Percentiles rank a stretch among this genome's conserved stretches.
Conservation (phyloP, 208 protist species). For the Leishmania turanica region DNA sequence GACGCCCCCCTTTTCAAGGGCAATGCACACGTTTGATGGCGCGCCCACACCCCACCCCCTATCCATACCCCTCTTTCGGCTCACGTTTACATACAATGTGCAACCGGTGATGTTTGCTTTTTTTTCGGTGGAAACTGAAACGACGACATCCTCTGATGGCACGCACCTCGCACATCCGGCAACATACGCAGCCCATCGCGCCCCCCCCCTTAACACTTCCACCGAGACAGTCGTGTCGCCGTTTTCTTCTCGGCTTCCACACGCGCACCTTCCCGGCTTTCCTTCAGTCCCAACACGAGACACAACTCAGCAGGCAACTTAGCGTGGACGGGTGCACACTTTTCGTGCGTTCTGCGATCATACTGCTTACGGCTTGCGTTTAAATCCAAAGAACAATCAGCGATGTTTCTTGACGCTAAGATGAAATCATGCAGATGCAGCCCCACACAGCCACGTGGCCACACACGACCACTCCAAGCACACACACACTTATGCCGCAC, state of each 20-base stretch:
- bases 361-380: constrained; percentile 25
- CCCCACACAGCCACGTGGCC: neutral
- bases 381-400: constrained; percentile 7
- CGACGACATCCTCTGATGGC: neutral
- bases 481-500: neutral
- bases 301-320: neutral
- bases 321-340: neutral
- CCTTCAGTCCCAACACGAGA: neutral
- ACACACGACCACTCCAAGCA: constrained; percentile 3
- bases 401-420: constrained; percentile 15
- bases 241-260: neutral
- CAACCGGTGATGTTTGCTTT: constrained; percentile 14
- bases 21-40: neutral
- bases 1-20: neutral
- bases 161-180: neutral
- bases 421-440: constrained; percentile 1
- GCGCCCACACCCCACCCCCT: no score
- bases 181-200: neutral
- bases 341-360: neutral
- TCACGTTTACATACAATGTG: constrained; percentile 46
- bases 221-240: neutral
- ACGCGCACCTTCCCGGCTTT: neutral
- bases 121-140: neutral
- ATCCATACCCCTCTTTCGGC: constrained; percentile 58
- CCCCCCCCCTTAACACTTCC: neutral